phyloP scores from a whole-genome alignment of 2,329 filamentous ascomycete species.

The Xylariales sp. region DNA sequence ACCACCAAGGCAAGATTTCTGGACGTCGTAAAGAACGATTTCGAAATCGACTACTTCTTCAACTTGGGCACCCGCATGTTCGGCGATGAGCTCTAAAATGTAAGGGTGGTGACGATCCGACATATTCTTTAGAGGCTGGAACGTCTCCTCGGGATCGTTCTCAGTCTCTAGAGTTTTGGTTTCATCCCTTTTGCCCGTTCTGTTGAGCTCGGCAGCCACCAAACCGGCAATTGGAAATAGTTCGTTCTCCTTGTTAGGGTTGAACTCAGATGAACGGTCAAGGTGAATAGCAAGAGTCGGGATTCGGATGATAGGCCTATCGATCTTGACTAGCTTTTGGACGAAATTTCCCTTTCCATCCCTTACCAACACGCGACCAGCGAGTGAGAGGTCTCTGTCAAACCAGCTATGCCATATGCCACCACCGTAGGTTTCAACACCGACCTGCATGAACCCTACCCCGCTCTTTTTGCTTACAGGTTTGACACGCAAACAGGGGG shows the following conservation, averaged over 20 bases:
- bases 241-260: conserved; percentile 97
- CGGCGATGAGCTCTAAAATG: conserved; percentile 85
- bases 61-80: conserved; percentile 76
- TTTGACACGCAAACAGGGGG: conserved; percentile 90
- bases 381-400: conserved; percentile 91
- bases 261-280: conserved; percentile 84
- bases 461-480: conserved; percentile 90
- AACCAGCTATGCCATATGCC: conserved; percentile 99
- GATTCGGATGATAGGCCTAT: conserved; percentile 89
- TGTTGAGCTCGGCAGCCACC: conserved; percentile 87
- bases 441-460: conserved; percentile 91
- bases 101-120: conserved; percentile 89
- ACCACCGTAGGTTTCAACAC: conserved; percentile 95
- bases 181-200: conserved; percentile 66
- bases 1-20: conserved; percentile 88
- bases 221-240: conserved; percentile 93
- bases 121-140: conserved; percentile 80
- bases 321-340: conserved; percentile 89
- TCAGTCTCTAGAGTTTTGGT: conserved; percentile 51
- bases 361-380: conserved; percentile 86
- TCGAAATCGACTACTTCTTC: conserved; percentile 91
- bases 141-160: conserved; percentile 62
- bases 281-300: conserved; percentile 95
- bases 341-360: conserved; percentile 78
- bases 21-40: conserved; percentile 95